A percentile compares a stretch with the other conserved stretches of the same genome.
phyloP scores from a whole-genome alignment of 139 green algal genomes.

The Picochlorum sp. region DNA sequence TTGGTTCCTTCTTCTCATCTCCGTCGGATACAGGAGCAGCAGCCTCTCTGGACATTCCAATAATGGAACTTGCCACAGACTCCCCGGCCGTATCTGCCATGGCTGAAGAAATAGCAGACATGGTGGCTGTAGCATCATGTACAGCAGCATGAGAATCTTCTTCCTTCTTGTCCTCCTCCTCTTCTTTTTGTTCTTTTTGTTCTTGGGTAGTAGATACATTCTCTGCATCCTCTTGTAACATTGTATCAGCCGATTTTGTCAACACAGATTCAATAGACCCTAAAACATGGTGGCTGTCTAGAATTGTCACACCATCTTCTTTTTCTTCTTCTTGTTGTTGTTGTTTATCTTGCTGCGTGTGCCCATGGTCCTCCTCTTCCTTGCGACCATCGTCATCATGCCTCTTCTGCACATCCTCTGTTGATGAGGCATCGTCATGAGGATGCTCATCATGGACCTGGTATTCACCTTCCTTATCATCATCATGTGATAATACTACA shows the following conservation, averaged over 20 bases:
- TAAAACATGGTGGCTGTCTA: conserved; percentile 25
- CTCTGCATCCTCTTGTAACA: conserved; percentile 9
- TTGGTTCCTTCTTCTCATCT: background rate
- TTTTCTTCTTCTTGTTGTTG: background rate
- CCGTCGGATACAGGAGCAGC: background rate
- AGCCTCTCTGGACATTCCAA: conserved; percentile 11
- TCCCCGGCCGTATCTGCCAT: conserved; percentile 16
- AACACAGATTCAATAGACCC: conserved; percentile 23
- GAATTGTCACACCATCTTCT: background rate
- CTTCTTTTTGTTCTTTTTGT: background rate
- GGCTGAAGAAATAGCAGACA: conserved; percentile 10
- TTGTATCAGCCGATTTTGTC: conserved; percentile 13
- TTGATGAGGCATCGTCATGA: background rate
- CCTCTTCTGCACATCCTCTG: background rate
- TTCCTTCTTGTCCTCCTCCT: background rate
- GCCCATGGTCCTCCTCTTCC: background rate
- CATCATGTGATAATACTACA: background rate
- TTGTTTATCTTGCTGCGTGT: too few species aligned
- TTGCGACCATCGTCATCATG: background rate
- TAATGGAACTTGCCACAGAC: background rate
- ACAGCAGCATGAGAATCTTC: conserved; percentile 1
- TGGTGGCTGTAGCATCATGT: too few species aligned
- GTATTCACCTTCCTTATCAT: background rate
- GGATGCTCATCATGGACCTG: background rate
- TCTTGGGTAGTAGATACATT: background rate